A percentile compares a stretch with the other conserved stretches of the same genome.
phyloP scores from a whole-genome alignment of 106 monocot genomes.

The Dendrobium catenatum region DNA sequence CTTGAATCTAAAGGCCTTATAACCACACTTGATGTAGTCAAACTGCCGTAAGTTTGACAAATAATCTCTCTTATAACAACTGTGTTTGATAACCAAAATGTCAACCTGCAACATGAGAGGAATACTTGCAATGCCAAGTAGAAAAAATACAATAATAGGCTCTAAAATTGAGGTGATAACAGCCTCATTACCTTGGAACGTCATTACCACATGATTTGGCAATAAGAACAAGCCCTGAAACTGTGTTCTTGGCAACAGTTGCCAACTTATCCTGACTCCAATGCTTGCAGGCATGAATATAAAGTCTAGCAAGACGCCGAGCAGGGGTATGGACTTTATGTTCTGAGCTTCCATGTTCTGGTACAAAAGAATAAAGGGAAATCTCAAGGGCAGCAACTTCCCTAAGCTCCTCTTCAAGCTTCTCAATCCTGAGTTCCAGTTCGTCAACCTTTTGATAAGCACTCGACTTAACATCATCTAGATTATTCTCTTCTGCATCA shows the following conservation, averaged over 20 bases:
- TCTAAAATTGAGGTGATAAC: not conserved
- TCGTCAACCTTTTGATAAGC: constrained; percentile 51
- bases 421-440: constrained; percentile 70
- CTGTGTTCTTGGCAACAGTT: constrained; percentile 68
- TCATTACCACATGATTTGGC: constrained; percentile 91
- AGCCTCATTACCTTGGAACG: constrained; percentile 62
- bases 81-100: constrained; percentile 92
- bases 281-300: constrained; percentile 79
- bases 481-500: constrained; percentile 59
- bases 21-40: constrained; percentile 23
- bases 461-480: constrained; percentile 29
- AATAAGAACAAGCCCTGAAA: constrained; percentile 76
- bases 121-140: not conserved
- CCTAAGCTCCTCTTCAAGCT: constrained; percentile 84
- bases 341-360: constrained; percentile 86
- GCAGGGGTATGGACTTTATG: constrained; percentile 98
- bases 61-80: constrained; percentile 78
- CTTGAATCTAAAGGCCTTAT: constrained; percentile 17
- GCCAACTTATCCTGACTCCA: constrained; percentile 64
- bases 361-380: constrained; percentile 82
- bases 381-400: constrained; percentile 95
- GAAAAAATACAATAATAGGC: not conserved
- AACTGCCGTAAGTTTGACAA: constrained; percentile 60
- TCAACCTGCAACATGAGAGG: constrained; percentile 51
- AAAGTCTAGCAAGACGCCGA: constrained; percentile 74